phyloP scores from a whole-genome alignment of 257 asterid species.

The Nyctanthes arbortristis region DNA sequence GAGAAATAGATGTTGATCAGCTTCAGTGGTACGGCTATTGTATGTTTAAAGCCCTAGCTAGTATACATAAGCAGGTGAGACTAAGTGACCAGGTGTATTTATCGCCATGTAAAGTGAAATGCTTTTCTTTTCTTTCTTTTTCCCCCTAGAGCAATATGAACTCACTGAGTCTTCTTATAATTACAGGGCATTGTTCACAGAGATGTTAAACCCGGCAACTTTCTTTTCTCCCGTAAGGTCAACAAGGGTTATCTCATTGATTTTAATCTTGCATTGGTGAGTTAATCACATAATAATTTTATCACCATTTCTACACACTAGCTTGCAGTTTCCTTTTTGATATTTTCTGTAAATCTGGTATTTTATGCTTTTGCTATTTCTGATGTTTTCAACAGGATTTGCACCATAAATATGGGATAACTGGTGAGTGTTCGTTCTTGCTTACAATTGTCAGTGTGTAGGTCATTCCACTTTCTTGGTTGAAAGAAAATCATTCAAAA shows the following conservation, averaged over 20 bases:
- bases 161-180: constrained; percentile 24
- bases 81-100: constrained; percentile 27
- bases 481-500: constrained; percentile 1
- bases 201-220: constrained; percentile 98
- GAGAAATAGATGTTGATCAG: constrained; percentile 62
- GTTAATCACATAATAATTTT: constrained; percentile 33
- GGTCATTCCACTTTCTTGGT: constrained; percentile 8
- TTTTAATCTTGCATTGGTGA: constrained; percentile 94
- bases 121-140: too few relatives aligned
- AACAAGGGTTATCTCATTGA: constrained; percentile 88
- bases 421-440: constrained; percentile 52
- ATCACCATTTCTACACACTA: too few relatives aligned
- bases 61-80: constrained; percentile 85
- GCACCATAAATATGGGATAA: constrained; percentile 47
- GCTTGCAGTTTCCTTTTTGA: too few relatives aligned
- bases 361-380: constrained; percentile 8
- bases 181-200: constrained; percentile 89
- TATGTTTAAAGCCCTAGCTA: constrained; percentile 87
- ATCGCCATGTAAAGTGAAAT: constrained; percentile 12
- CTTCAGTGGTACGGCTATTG: constrained; percentile 90
- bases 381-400: constrained; percentile 58
- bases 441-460: neutral
- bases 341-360: constrained; percentile 17
- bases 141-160: constrained; percentile 10
- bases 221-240: constrained; percentile 77